Evolutionary conservation across 176 grass and related monocot genomes (phyloP).

Genomic region (Areca catechu): DNA sequence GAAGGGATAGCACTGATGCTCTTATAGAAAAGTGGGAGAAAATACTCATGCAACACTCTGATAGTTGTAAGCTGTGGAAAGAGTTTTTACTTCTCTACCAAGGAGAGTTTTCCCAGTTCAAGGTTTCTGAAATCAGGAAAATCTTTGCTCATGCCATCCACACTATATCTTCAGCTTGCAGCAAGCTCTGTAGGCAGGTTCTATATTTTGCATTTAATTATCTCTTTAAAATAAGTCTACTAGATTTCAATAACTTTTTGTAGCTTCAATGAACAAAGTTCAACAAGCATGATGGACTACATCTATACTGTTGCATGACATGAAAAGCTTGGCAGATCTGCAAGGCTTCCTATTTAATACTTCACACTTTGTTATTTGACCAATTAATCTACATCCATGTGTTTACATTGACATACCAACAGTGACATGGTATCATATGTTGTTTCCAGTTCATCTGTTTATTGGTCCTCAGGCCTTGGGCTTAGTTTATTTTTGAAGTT

Average conservation of each 20-base stretch:
- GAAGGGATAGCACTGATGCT: slow-evolving; percentile 55
- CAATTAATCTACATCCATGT: no score
- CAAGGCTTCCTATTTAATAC: no score
- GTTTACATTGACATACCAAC: no score
- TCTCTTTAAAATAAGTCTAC: not conserved
- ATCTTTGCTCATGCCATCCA: slow-evolving; percentile 70
- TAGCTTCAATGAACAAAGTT: no score
- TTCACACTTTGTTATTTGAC: no score
- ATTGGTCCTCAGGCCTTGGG: no score
- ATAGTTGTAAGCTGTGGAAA: slow-evolving; percentile 88
- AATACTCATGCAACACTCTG: slow-evolving; percentile 58
- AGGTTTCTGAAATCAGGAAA: slow-evolving; percentile 71
- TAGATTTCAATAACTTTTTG: not conserved
- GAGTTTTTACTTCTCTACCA: slow-evolving; percentile 82
- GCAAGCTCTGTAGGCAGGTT: slow-evolving; percentile 96
- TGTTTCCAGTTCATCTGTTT: no score
- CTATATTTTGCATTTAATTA: slow-evolving; percentile 13
- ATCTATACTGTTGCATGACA: no score
- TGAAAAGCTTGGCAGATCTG: no score
- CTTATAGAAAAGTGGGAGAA: slow-evolving; percentile 70
- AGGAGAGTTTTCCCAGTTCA: slow-evolving; percentile 88
- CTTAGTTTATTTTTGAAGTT: no score
- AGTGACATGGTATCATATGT: no score
- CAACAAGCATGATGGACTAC: no score
- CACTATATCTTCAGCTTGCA: slow-evolving; percentile 60